Evolutionary conservation across 148 eudicot genomes (phyloP).

Genomic region (Amaranthus cruentus): DNA sequence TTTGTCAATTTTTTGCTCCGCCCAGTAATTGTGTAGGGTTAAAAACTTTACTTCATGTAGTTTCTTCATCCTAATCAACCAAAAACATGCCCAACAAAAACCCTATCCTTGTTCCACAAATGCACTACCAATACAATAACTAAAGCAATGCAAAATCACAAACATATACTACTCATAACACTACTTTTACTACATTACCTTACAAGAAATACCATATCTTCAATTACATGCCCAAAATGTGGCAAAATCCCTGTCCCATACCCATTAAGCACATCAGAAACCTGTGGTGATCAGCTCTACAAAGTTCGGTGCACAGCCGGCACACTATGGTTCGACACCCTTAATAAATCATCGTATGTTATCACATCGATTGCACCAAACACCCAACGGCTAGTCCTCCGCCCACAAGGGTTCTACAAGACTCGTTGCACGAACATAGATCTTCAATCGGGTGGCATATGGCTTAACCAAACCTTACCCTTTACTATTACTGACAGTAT

Average conservation of each 20-base stretch:
- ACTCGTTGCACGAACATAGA: slow-evolving; percentile 14
- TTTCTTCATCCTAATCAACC: too few species aligned
- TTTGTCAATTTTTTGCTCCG: too few species aligned
- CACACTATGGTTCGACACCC: slow-evolving; percentile 38
- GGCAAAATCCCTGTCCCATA: slow-evolving; percentile 43
- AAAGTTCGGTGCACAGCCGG: slow-evolving; percentile 39
- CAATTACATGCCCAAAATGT: slow-evolving; percentile 32
- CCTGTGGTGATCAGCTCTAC: slow-evolving; percentile 47
- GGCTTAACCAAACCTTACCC: slow-evolving; percentile 31
- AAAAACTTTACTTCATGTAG: too few species aligned
- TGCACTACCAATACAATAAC: neutral
- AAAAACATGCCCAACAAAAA: too few species aligned
- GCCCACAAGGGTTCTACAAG: slow-evolving; percentile 5
- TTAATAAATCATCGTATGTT: slow-evolving; percentile 31
- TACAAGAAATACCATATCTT: neutral
- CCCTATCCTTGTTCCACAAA: too few species aligned
- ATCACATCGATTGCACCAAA: slow-evolving; percentile 33
- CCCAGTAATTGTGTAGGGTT: too few species aligned
- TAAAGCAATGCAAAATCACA: neutral
- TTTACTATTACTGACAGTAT: slow-evolving; percentile 44
- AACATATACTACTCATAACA: neutral
- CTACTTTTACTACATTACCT: slow-evolving; percentile 12
- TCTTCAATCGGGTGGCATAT: slow-evolving; percentile 19
- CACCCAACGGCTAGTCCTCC: slow-evolving; percentile 6
- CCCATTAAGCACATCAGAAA: slow-evolving; percentile 39